Evolutionary conservation across 2,329 filamentous ascomycete genomes (phyloP).

Genomic region (Chlorencoelia australis): DNA sequence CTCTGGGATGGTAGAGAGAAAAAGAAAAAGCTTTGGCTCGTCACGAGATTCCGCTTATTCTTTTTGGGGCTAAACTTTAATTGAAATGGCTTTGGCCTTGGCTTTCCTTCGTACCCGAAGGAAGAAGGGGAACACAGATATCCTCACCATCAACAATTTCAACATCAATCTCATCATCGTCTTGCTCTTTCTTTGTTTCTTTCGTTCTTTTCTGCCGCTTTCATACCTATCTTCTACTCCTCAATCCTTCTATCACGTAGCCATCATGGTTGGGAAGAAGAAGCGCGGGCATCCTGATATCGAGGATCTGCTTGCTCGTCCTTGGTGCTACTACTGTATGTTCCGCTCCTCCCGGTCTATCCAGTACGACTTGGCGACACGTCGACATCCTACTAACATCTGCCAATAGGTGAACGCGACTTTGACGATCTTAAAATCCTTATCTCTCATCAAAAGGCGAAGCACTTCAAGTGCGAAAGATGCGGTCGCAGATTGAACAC

Average conservation of each 20-base stretch:
- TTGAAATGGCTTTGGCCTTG: no score
- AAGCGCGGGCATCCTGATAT: slow-evolving; percentile 78
- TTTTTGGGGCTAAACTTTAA: no score
- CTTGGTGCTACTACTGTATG: slow-evolving; percentile 96
- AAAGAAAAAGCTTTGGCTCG: no score
- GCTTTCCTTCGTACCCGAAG: no score
- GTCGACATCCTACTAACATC: neutral
- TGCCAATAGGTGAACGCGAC: slow-evolving; percentile 69
- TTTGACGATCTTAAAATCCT: slow-evolving; percentile 96
- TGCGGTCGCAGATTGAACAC: slow-evolving; percentile 86
- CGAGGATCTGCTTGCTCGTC: slow-evolving; percentile 76
- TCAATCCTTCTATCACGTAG: slow-evolving; percentile 1
- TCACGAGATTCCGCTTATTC: no score
- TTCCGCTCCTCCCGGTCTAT: slow-evolving; percentile 4
- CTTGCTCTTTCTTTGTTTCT: no score
- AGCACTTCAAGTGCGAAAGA: slow-evolving; percentile 95
- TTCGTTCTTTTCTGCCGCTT: no score
- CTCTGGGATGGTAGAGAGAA: no score
- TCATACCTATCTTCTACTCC: no score
- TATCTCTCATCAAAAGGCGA: slow-evolving; percentile 96
- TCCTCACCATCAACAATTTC: no score
- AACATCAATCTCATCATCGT: no score
- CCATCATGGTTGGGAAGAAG: slow-evolving; percentile 68
- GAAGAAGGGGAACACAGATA: no score
- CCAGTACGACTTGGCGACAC: slow-evolving; percentile 4